Percentiles rank a stretch among this genome's conserved stretches.
Evolutionary conservation across 495 filamentous ascomycete genomes (phyloP).

Genomic region (Aspergillus biplanus): DNA sequence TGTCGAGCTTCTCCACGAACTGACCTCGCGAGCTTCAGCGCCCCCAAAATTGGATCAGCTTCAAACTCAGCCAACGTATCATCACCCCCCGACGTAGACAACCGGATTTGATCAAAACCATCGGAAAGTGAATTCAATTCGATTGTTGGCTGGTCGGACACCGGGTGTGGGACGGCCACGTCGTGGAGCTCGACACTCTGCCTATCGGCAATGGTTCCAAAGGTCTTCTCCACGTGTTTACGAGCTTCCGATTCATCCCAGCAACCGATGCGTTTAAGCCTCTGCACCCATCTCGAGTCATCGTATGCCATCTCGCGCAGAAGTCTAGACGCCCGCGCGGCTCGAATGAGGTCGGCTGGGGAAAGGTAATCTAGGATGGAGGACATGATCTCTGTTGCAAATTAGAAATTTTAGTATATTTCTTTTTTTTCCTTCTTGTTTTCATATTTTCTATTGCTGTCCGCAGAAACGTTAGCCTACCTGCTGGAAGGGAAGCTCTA

Average conservation of each 20-base stretch:
- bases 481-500: slow-evolving; percentile 78
- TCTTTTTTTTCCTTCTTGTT: neutral
- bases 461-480: slow-evolving; percentile 47
- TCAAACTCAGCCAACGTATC: slow-evolving; percentile 25
- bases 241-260: slow-evolving; percentile 93
- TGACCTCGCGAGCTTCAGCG: slow-evolving; percentile 72
- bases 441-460: neutral
- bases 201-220: slow-evolving; percentile 67
- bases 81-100: slow-evolving; percentile 38
- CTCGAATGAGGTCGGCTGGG: slow-evolving; percentile 78
- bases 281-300: slow-evolving; percentile 91
- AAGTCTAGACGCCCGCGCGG: slow-evolving; percentile 84
- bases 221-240: slow-evolving; percentile 71
- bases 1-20: slow-evolving; percentile 82
- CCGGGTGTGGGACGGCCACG: slow-evolving; percentile 31
- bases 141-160: slow-evolving; percentile 22
- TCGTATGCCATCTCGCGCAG: slow-evolving; percentile 99
- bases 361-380: slow-evolving; percentile 88
- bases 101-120: slow-evolving; percentile 68
- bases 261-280: slow-evolving; percentile 79
- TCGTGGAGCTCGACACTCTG: slow-evolving; percentile 57
- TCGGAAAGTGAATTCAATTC: slow-evolving; percentile 50
- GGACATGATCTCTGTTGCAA: slow-evolving; percentile 75
- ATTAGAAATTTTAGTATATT: neutral
- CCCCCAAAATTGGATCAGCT: slow-evolving; percentile 59